Conservation (phyloP, 208 protist species). For the Lotmaria passim region DNA sequence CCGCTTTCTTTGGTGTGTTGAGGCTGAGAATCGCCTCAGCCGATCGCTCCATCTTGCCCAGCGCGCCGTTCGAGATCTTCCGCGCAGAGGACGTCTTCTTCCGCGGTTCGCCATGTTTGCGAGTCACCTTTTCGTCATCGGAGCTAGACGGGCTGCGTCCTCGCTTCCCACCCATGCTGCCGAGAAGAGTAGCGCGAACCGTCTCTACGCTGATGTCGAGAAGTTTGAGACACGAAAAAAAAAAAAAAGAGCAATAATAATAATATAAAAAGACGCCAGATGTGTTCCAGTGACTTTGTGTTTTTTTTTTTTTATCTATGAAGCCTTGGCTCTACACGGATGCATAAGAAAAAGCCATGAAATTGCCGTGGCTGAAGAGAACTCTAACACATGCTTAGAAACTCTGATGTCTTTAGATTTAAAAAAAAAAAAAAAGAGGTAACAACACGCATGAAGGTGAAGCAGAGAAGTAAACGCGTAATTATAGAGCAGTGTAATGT, state of each 20-base stretch:
- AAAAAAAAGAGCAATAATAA: neutral
- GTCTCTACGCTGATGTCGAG: neutral
- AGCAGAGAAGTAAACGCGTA: no score
- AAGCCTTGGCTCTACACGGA: no score
- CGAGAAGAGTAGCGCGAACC: no score
- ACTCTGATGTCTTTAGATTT: no score
- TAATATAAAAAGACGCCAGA: neutral
- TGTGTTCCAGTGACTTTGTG: neutral
- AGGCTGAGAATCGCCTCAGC: constrained; percentile 39
- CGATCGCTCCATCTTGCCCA: constrained; percentile 35
- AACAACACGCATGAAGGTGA: no score
- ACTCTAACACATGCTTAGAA: no score
- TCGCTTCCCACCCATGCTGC: constrained; percentile 1
- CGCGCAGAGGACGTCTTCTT: constrained; percentile 3
- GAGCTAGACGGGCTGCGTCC: neutral
- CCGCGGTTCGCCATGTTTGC: neutral
- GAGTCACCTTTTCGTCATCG: neutral
- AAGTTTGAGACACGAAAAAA: neutral
- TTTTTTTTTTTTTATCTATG: neutral
- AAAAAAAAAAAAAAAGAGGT: no score
- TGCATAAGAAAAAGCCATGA: no score
- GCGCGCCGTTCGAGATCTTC: constrained; percentile 42
- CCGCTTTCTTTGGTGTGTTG: constrained; percentile 56
- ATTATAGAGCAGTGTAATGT: no score
- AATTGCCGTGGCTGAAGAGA: no score